Base-by-base conservation (phyloP, 176 grass and related monocot species). In the Musa itinerans region DNA sequence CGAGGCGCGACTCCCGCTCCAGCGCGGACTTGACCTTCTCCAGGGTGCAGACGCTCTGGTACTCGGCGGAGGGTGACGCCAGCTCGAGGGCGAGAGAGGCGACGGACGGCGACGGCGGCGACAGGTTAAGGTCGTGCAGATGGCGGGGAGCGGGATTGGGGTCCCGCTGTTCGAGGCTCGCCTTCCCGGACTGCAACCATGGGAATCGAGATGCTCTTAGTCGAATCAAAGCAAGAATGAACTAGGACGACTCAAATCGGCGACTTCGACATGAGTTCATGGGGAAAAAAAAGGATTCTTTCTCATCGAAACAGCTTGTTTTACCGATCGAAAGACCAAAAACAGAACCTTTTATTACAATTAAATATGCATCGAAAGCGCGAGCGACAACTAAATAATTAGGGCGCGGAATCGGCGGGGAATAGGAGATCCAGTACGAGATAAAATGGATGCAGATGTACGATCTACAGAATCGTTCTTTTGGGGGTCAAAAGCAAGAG, bases 31-130 rank as follows among this genome's bases (percentile, higher is more conserved):
- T 93, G 34, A 93, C 90, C 80, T 93, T 89, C 84, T 93, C 90
- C 77, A 93, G 84, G 10, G 90, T 93, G 77, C 90, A 99, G 64
- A 89, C 91, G 85, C 91, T 99, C 75, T 87, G 89, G 86, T 94
- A 94, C 68, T 76, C 82, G 2, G 53, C 3, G 52, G 52, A 13
- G 51, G 21, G 0, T 2, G 17, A 17, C n/a, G 43, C 27, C 48
- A 10, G 61, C 54, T 59, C 61, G n/a, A 61, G 27, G 54, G 29
- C 73, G 51, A 55, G 65, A 6, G 50, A 9, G 4, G 73, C 2
- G 2, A 72, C 16, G 7, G 75, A 52, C 1, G 56, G 34, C 13
- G 73, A 65, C 11, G 82, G 52, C 2, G 59, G 68, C 1, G 65
- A 34, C n/a, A 69, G 22, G 22, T 22, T 2, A 76, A n/a, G 69